These are phyloP conservation scores for Candolleomyces eurysporus DNA, from an alignment of 768 basidiomycete genomes.

Conservation along the genomic window DNA sequence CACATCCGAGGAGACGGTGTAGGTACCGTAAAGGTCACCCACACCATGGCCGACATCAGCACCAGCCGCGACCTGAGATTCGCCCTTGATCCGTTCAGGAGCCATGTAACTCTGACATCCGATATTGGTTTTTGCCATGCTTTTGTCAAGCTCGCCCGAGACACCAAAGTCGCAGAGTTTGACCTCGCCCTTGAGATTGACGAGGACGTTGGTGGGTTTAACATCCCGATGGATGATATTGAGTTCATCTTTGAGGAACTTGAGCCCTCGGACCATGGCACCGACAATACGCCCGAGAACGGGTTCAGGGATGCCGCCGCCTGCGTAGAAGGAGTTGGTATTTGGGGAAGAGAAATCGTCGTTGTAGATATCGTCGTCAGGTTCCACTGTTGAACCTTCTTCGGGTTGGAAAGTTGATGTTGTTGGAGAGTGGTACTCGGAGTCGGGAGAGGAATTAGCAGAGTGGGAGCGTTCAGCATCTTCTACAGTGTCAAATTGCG, in stretches of 20 bases:
- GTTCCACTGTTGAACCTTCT: not conserved
- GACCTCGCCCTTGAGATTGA: slow-evolving; percentile 84
- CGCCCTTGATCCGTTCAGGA: slow-evolving; percentile 97
- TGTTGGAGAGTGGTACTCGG: slow-evolving; percentile 8
- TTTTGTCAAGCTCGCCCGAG: slow-evolving; percentile 94
- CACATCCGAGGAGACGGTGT: slow-evolving; percentile 95
- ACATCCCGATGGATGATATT: slow-evolving; percentile 82
- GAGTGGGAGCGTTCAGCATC: slow-evolving; percentile 1
- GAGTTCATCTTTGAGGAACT: slow-evolving; percentile 92
- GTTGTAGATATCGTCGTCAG: not conserved
- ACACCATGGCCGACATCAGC: not conserved
- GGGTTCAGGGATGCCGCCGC: slow-evolving; percentile 66
- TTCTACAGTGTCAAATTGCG: not conserved
- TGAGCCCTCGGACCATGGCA: slow-evolving; percentile 84
- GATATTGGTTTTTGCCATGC: slow-evolving; percentile 96
- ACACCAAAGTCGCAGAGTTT: slow-evolving; percentile 99
- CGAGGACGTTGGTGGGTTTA: slow-evolving; percentile 91
- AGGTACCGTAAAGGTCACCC: slow-evolving; percentile 68
- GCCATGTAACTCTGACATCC: slow-evolving; percentile 99
- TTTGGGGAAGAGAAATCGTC: not conserved
- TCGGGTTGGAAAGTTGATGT: not conserved
- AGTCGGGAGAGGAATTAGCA: slow-evolving; percentile 6
- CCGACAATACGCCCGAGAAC: slow-evolving; percentile 81
- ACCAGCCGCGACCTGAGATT: slow-evolving; percentile 53
- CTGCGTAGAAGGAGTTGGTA: slow-evolving; percentile 20